These are phyloP conservation scores for Podospora anserina DNA, from an alignment of 495 filamentous ascomycete species.

Conservation along the genomic window DNA sequence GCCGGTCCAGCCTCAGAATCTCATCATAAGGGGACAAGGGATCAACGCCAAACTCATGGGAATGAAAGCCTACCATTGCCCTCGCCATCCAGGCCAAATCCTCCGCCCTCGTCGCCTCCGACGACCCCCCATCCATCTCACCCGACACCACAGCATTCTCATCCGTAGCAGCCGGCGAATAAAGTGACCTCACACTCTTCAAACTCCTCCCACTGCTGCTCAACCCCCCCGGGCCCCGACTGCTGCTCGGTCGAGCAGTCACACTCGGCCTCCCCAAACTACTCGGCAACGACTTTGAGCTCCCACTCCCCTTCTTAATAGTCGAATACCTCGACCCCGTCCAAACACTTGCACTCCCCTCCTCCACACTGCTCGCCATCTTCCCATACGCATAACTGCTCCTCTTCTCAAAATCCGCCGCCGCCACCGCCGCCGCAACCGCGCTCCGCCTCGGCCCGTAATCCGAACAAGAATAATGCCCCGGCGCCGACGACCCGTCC, in stretches of 20 bases:
- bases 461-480: slow-evolving; percentile 31
- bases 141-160: neutral
- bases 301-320: too few relatives aligned
- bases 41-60: slow-evolving; percentile 10
- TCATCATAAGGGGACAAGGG: neutral
- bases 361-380: neutral
- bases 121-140: slow-evolving; percentile 10
- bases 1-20: neutral
- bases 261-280: neutral
- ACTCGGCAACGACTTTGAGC: neutral
- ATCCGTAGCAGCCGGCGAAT: neutral
- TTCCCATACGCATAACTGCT: slow-evolving; percentile 1
- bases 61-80: slow-evolving; percentile 24
- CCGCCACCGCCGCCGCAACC: neutral
- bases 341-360: slow-evolving; percentile 6
- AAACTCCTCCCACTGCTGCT: slow-evolving; percentile 14
- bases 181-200: neutral
- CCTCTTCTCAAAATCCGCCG: neutral
- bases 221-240: neutral
- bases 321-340: neutral
- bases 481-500: slow-evolving; percentile 38
- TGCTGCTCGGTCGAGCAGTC: neutral
- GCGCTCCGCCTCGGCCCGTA: neutral
- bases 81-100: slow-evolving; percentile 31
- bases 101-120: slow-evolving; percentile 7